phyloP scores from a whole-genome alignment of 805 yeast genomes.

The Myxozyma melibiosi region DNA sequence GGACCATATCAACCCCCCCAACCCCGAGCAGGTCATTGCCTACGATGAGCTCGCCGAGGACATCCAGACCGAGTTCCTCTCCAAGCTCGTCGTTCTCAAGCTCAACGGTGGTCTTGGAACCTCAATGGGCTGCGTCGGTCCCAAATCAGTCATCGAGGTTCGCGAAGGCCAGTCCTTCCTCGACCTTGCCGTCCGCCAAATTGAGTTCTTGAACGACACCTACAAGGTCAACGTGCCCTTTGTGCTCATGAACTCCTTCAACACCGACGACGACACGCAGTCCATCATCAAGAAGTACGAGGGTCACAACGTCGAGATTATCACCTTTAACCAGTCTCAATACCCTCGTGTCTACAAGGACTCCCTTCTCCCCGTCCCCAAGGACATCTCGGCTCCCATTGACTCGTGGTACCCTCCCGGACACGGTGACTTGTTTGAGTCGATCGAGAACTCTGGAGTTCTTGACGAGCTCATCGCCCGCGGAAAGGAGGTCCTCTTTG shows the following conservation, averaged over 20 bases:
- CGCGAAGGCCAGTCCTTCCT: constrained; percentile 97
- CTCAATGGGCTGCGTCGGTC: constrained; percentile 99
- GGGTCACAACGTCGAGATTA: constrained; percentile 92
- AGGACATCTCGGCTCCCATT: constrained; percentile 66
- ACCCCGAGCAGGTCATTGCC: constrained; percentile 83
- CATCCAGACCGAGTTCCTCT: constrained; percentile 51
- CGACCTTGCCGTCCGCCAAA: constrained; percentile 94
- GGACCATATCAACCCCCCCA: constrained; percentile 94
- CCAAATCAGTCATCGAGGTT: constrained; percentile 96
- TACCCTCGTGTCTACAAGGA: constrained; percentile 95
- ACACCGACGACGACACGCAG: constrained; percentile 94
- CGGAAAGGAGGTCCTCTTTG: constrained; percentile 93
- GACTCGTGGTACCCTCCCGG: constrained; percentile 99
- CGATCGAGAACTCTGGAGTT: constrained; percentile 86
- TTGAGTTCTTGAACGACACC: constrained; percentile 79
- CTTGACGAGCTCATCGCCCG: constrained; percentile 83
- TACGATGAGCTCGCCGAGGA: constrained; percentile 55
- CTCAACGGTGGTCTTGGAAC: constrained; percentile 98
- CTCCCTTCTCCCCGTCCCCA: constrained; percentile 93
- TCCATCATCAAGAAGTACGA: constrained; percentile 94
- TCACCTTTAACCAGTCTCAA: constrained; percentile 96
- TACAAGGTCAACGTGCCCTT: constrained; percentile 93
- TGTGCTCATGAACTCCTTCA: constrained; percentile 96
- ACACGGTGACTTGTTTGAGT: constrained; percentile 96
- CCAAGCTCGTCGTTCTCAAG: constrained; percentile 91